These are phyloP conservation scores for Pythium chondricola DNA, from an alignment of 352 stramenopile species.

Conservation along the genomic window DNA sequence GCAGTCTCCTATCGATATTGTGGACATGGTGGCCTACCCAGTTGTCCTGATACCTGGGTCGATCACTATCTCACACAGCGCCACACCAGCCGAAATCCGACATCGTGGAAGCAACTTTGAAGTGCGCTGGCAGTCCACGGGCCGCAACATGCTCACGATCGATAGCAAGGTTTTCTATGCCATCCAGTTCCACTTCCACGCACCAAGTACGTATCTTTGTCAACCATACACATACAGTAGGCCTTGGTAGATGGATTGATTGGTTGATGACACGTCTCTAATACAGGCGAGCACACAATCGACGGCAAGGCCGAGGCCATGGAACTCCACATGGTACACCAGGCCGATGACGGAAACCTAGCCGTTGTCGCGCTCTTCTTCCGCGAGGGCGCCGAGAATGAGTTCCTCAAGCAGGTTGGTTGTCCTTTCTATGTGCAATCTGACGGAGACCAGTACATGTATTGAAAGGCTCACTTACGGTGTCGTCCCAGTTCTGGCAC, in stretches of 20 bases:
- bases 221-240: background rate
- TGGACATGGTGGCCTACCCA: conserved; percentile 18
- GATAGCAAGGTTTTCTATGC: conserved; percentile 47
- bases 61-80: conserved; percentile 24
- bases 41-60: conserved; percentile 15
- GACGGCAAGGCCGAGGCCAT: conserved; percentile 43
- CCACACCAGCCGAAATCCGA: conserved; percentile 29
- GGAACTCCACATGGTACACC: conserved; percentile 67
- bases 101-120: conserved; percentile 39
- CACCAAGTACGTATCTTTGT: conserved; percentile 35
- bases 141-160: conserved; percentile 36
- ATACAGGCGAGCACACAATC: conserved; percentile 57
- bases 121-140: conserved; percentile 35
- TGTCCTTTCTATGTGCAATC: background rate
- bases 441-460: no score
- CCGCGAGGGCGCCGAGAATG: conserved; percentile 34
- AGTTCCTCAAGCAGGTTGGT: conserved; percentile 30
- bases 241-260: background rate
- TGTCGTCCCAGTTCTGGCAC: conserved; percentile 52
- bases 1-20: conserved; percentile 57
- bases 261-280: background rate
- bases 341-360: conserved; percentile 40
- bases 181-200: conserved; percentile 58
- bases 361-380: conserved; percentile 65
- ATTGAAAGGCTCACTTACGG: no score